Percentiles rank a stretch among this genome's conserved stretches.
phyloP scores from a whole-genome alignment of 495 filamentous ascomycete genomes.

The Lophium mytilinum region DNA sequence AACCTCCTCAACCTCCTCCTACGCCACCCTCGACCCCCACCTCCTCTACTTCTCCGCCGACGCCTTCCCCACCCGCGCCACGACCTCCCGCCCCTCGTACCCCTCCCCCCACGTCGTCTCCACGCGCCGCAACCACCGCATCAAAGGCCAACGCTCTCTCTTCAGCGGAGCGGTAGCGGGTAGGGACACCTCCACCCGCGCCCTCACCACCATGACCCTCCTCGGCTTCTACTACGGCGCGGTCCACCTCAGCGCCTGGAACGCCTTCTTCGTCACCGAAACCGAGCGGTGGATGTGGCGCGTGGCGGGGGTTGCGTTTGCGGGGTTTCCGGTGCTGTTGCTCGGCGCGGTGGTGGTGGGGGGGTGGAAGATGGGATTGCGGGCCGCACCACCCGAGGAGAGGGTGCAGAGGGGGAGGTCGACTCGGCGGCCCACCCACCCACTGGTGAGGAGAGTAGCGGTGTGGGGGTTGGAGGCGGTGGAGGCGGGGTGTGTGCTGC shows the following conservation, averaged over 20 bases:
- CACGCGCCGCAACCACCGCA: constrained; percentile 6
- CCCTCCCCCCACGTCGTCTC: background rate
- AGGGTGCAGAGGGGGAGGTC: background rate
- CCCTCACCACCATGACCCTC: too few relatives aligned
- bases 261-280: background rate
- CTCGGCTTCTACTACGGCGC: background rate
- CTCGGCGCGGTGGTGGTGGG: background rate
- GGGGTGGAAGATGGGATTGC: background rate
- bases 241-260: constrained; percentile 10
- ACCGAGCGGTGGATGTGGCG: constrained; percentile 13
- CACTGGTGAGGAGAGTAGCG: background rate
- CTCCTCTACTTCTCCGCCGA: background rate
- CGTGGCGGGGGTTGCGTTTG: background rate
- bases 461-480: background rate
- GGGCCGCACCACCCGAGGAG: background rate
- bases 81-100: too few relatives aligned
- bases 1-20: background rate
- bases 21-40: background rate
- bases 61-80: background rate
- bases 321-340: background rate
- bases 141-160: too few relatives aligned
- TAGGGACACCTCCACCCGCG: too few relatives aligned
- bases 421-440: background rate
- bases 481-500: constrained; percentile 27
- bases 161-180: too few relatives aligned